Evolutionary conservation across 2,329 filamentous ascomycete species (phyloP), one percentile per base, ranked within the genome.

Genomic region (Zymoseptoria ardabiliae): DNA sequence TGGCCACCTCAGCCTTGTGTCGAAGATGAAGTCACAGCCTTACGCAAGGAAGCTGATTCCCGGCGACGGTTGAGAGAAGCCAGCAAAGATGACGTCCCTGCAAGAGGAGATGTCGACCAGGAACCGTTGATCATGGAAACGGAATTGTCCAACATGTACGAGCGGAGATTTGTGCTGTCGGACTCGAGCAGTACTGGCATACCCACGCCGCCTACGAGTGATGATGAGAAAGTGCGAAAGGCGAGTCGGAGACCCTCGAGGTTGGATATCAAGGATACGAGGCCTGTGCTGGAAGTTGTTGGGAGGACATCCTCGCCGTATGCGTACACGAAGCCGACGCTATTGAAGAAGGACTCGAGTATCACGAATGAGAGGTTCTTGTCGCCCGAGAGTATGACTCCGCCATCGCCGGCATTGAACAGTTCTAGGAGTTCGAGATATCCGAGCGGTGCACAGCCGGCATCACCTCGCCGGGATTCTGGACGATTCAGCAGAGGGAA

Each of bases 21-120:
- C 53, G 88, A 92, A 71, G 88, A 91, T 69, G 88, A 90, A 71
- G 75, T 71, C 17, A 79, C 77, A 13, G 83, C 87, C 7, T 73
- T 90, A 45, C 81, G 81, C 5, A 84, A 80, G 70, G 88, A 91
- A 69, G 74, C 82, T 66, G 77, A 78, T 23, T 68, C 71, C 50
- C 73, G 74, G 25, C 65, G 69, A 35, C 65, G 72, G 41, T 61
- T 72, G 45, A 65, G 64, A 65, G 55, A 71, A 65, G 50, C 67
- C 64, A 57, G 78, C 76, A 58, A 70, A 57, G 85, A 87, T 64
- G 83, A 86, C 59, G 79, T 82, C 25, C 78, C 79, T 54, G 80
- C 81, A 59, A 82, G 82, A 58, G 89, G 89, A 48, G 81, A 82
- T 5, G 73, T 87, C 59, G 86, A 91, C 56, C 89, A 92, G 68